Evolutionary conservation across 805 yeast genomes (phyloP), one percentile per base, ranked within the genome.

Genomic region (Hemisphaericaspora nanyangensis): DNA sequence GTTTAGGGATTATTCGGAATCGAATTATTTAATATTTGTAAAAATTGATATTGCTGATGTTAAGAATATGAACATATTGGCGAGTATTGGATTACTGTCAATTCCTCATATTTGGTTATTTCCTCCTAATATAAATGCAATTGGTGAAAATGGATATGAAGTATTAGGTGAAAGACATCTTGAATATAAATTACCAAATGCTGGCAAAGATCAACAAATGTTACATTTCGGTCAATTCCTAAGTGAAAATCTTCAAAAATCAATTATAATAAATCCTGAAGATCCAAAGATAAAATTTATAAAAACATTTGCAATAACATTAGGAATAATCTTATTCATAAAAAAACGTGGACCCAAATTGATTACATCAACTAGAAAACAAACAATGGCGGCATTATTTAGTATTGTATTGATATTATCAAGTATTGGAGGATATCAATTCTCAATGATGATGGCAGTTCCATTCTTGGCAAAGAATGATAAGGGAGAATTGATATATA

Each of bases 91-190:
- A 3, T 51, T 84, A 40, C 58, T 58, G 3, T 62, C 76, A 2
- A 77, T 82, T 3, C 93, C 95, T 1, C 80, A 77, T 43, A 47
- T 82, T n/a, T 77, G 88, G 79, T 62, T 83, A 2, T 70, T 76
- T 39, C 88, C 89, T 3, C 83, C 79, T 3, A 56, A 52, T 32
- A 45, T 44, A 16, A 29, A 38, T 18, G 31, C 6, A 15, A 10
- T 15, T 8, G n/a, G 28, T 25, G 42, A 34, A n/a, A 31, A 34
- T 19, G 52, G 51, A 34, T 46, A 32, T 37, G 50, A 54, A 24
- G 51, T 56, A 19, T 48, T 56, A 11, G 49, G 46, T 17, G 66
- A 59, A 32, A 52, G 58, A 6, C 65, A 63, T 36, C 61, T 54
- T 18, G 51, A 55, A 19, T 70, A 62, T 50, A 53, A 45, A 63